Evolutionary conservation across 257 asterid genomes (phyloP).

Genomic region (Catharanthus roseus): DNA sequence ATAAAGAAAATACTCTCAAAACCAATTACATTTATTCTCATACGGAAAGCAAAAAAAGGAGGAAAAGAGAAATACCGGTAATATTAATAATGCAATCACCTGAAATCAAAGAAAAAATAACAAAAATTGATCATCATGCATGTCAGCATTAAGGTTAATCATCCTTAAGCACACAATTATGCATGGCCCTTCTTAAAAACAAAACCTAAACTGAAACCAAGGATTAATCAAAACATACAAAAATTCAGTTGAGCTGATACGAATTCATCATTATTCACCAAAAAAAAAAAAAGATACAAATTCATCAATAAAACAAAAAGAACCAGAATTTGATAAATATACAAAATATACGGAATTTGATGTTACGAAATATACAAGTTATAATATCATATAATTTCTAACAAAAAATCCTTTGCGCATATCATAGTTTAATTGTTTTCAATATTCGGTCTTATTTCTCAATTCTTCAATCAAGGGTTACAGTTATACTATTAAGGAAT

Average conservation of each 20-base stretch:
- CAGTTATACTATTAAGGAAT: not conserved
- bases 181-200: not conserved
- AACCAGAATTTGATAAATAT: not conserved
- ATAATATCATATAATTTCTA: too few relatives aligned
- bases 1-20: not conserved
- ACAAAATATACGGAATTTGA: too few relatives aligned
- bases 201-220: not conserved
- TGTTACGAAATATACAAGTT: too few relatives aligned
- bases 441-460: not conserved
- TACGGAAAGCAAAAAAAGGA: not conserved
- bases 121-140: conserved; percentile 6
- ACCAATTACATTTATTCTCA: not conserved
- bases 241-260: not conserved
- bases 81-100: not conserved
- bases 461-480: not conserved
- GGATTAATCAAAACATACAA: not conserved
- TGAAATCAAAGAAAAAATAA: not conserved
- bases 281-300: too few relatives aligned
- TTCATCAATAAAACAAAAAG: not conserved
- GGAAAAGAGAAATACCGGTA: not conserved
- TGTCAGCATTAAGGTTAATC: not conserved
- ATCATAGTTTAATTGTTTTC: too few relatives aligned
- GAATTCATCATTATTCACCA: too few relatives aligned
- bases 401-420: not conserved
- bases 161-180: not conserved